Conservation (phyloP, 192 early-diverging fungal genomes). For the Mortierella antarctica region DNA sequence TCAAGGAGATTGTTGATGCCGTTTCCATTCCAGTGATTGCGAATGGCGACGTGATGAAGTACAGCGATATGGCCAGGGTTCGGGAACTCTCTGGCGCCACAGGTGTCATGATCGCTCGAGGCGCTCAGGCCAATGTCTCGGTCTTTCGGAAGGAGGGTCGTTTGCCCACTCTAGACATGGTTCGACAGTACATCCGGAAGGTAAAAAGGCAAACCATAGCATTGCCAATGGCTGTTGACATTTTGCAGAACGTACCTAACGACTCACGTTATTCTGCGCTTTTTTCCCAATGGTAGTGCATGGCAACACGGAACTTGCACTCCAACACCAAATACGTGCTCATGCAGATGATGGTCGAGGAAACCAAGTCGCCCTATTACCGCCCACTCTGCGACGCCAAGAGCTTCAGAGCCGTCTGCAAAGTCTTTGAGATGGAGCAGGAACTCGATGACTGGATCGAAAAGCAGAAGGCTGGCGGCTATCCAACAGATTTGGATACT, state of each 20-base stretch:
- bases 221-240: background rate
- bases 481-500: conserved; percentile 31
- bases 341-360: conserved; percentile 82
- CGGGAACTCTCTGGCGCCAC: conserved; percentile 65
- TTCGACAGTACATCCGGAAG: conserved; percentile 73
- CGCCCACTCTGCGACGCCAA: conserved; percentile 59
- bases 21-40: conserved; percentile 87
- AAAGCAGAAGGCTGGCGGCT: conserved; percentile 27
- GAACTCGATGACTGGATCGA: conserved; percentile 42
- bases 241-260: background rate
- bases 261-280: background rate
- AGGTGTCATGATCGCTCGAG: conserved; percentile 93
- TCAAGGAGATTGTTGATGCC: conserved; percentile 76
- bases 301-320: conserved; percentile 77
- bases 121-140: conserved; percentile 87
- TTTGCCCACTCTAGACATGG: conserved; percentile 65
- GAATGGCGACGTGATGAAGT: conserved; percentile 89
- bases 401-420: conserved; percentile 64
- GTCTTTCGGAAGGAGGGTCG: conserved; percentile 80
- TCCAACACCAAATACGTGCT: conserved; percentile 93
- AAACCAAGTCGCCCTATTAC: conserved; percentile 65
- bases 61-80: conserved; percentile 69
- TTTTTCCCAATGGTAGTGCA: conserved; percentile 50
- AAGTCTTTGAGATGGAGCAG: conserved; percentile 34
- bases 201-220: conserved; percentile 32